Conservation (phyloP, 768 basidiomycete genomes). For the Trametes sanguinea region DNA sequence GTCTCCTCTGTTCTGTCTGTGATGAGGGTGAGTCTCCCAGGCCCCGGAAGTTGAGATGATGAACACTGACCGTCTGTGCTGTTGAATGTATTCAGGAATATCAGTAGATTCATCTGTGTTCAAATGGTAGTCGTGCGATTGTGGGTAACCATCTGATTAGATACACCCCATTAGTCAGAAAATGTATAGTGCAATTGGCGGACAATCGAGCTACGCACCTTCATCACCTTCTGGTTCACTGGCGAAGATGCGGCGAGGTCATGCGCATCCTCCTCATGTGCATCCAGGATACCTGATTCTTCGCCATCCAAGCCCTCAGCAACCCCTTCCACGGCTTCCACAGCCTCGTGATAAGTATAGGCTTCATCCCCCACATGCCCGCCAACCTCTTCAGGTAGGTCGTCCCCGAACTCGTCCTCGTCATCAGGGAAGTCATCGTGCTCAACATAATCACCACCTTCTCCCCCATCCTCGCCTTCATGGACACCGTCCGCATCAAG, state of each 20-base stretch:
- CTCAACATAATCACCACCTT: conserved; percentile 38
- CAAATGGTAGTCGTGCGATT: neutral
- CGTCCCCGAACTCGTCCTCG: conserved; percentile 40
- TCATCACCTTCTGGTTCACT: neutral
- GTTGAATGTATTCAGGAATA: neutral
- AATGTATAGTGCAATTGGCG: neutral
- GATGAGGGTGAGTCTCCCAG: neutral
- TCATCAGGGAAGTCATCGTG: conserved; percentile 37
- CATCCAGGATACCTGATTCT: neutral
- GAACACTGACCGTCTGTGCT: conserved; percentile 1
- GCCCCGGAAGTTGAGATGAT: neutral
- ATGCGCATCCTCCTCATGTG: neutral
- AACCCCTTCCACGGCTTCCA: too few species aligned
- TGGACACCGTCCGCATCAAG: conserved; percentile 37
- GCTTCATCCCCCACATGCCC: conserved; percentile 52
- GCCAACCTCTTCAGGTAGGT: conserved; percentile 34
- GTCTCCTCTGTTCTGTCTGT: neutral
- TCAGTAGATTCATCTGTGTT: conserved; percentile 5
- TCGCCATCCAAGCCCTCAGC: too few species aligned
- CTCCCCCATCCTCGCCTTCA: conserved; percentile 32
- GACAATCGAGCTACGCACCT: neutral
- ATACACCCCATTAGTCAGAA: neutral
- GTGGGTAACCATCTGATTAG: neutral
- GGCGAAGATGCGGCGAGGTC: neutral
- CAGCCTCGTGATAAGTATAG: conserved; percentile 29